Conservation (phyloP, 1,284 basidiomycete species). For the Golubevia pallescens region DNA sequence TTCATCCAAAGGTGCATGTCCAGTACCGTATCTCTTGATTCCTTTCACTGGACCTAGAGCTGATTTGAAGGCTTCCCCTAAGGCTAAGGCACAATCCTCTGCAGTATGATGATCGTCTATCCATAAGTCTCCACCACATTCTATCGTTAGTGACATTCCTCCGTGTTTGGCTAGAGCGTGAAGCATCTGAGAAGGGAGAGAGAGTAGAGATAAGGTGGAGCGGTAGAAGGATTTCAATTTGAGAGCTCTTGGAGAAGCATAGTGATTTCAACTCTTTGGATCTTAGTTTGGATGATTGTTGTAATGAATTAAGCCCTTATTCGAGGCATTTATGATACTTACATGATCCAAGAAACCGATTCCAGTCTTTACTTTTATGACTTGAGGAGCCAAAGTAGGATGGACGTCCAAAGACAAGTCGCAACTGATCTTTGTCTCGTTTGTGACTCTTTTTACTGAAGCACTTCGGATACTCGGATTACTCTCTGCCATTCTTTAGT, state of each 20-base stretch:
- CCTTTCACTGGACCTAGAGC: conserved; percentile 93
- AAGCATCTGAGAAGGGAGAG: conserved; percentile 42
- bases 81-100: conserved; percentile 88
- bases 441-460: conserved; percentile 82
- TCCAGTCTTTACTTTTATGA: conserved; percentile 87
- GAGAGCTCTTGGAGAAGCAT: background rate
- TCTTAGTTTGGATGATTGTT: too few relatives aligned
- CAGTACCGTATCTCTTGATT: conserved; percentile 93
- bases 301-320: background rate
- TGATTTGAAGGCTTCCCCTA: conserved; percentile 92
- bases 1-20: conserved; percentile 95
- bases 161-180: conserved; percentile 64
- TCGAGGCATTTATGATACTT: conserved; percentile 47
- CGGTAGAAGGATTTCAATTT: background rate
- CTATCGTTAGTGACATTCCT: conserved; percentile 76
- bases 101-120: conserved; percentile 99
- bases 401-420: conserved; percentile 81
- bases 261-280: too few relatives aligned
- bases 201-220: conserved; percentile 3
- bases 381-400: conserved; percentile 73
- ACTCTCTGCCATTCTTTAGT: too few relatives aligned
- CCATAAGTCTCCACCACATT: conserved; percentile 92
- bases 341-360: conserved; percentile 99
- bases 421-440: conserved; percentile 88
- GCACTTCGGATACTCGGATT: conserved; percentile 72